phyloP scores from a whole-genome alignment of 495 filamentous ascomycete genomes.

The Trichoderma orchidacearum region DNA sequence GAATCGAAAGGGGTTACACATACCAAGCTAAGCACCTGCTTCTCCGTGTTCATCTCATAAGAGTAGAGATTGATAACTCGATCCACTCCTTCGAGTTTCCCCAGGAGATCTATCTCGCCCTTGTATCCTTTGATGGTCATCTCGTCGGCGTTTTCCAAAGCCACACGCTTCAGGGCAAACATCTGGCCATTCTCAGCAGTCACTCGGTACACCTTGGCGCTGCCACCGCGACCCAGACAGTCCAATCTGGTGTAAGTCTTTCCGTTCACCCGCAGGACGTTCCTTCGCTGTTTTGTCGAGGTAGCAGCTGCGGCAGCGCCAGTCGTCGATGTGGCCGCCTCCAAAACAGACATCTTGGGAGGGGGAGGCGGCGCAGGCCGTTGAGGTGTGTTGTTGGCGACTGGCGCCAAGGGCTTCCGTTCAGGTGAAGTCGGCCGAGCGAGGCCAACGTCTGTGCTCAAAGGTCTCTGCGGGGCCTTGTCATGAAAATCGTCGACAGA shows the following conservation, averaged over 20 bases:
- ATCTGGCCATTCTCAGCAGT: conserved; percentile 94
- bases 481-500: conserved; percentile 45
- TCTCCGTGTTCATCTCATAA: conserved; percentile 82
- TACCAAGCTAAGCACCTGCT: conserved; percentile 72
- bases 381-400: conserved; percentile 74
- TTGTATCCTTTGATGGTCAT: conserved; percentile 76
- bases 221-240: conserved; percentile 82
- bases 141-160: conserved; percentile 81
- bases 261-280: conserved; percentile 75
- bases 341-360: conserved; percentile 88
- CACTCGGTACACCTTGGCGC: conserved; percentile 86
- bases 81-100: conserved; percentile 67
- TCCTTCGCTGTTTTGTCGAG: conserved; percentile 61
- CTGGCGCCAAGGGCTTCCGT: conserved; percentile 53
- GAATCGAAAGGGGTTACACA: conserved; percentile 27
- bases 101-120: conserved; percentile 89
- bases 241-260: conserved; percentile 82
- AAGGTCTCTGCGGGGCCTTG: conserved; percentile 33
- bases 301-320: conserved; percentile 55
- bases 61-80: conserved; percentile 83
- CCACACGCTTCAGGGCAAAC: conserved; percentile 86
- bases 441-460: conserved; percentile 16
- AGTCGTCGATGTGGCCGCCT: conserved; percentile 75
- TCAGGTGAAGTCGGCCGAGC: conserved; percentile 34
- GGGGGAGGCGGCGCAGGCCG: conserved; percentile 71